A percentile compares a stretch with the other conserved stretches of the same genome.
Evolutionary conservation across 108 stramenopile species (phyloP).

Genomic region (Nitzschia sp.): DNA sequence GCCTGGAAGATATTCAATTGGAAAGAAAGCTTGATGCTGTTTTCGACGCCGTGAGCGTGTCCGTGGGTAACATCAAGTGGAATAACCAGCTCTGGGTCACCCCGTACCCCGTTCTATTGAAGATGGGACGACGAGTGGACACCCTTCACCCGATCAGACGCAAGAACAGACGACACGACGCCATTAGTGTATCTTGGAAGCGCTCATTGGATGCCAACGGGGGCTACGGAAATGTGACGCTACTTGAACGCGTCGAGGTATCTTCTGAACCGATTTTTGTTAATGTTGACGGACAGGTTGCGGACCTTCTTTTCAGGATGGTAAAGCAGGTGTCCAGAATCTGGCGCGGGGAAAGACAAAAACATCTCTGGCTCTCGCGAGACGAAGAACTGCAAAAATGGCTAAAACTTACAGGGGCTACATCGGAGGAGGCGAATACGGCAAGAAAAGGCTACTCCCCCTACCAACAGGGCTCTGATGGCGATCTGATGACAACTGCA

Average conservation of each 20-base stretch:
- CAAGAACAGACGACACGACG: slow-evolving; percentile 37
- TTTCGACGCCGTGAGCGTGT: slow-evolving; percentile 28
- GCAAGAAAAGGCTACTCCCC: neutral
- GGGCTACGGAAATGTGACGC: slow-evolving; percentile 35
- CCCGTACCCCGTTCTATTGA: slow-evolving; percentile 62
- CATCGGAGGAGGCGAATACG: neutral
- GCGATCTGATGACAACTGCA: slow-evolving; percentile 32
- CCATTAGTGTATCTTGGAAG: slow-evolving; percentile 29
- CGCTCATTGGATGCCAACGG: slow-evolving; percentile 22
- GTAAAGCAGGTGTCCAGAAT: slow-evolving; percentile 22
- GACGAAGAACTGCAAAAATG: slow-evolving; percentile 36
- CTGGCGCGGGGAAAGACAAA: slow-evolving; percentile 5
- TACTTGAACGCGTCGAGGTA: slow-evolving; percentile 40
- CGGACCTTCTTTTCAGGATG: slow-evolving; percentile 28
- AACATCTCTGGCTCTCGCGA: neutral
- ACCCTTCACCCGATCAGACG: neutral
- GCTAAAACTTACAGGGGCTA: slow-evolving; percentile 14
- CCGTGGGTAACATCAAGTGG: slow-evolving; percentile 41
- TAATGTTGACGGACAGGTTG: slow-evolving; percentile 46
- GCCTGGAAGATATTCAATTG: slow-evolving; percentile 41
- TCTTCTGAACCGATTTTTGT: slow-evolving; percentile 43
- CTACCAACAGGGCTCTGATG: slow-evolving; percentile 12
- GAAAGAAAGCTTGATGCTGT: slow-evolving; percentile 20
- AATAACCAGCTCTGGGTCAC: slow-evolving; percentile 76
- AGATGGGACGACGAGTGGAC: slow-evolving; percentile 37